phyloP scores from a whole-genome alignment of 495 filamentous ascomycete species.

The Massariosphaeria phaeospora region DNA sequence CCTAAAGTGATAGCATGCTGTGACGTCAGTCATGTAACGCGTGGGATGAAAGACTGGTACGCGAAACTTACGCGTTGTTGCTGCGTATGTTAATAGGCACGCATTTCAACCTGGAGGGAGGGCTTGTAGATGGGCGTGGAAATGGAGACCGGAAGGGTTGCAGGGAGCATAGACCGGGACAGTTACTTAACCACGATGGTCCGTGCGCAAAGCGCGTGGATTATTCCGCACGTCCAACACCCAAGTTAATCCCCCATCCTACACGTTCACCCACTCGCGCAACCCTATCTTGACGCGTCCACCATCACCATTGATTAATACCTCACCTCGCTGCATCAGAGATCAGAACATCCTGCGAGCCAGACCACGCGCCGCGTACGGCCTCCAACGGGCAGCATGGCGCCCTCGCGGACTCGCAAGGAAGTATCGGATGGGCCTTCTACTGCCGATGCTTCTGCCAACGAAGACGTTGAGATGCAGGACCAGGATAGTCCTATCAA shows the following conservation, averaged over 20 bases:
- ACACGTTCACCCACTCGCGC: too few species aligned
- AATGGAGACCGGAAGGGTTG: too few species aligned
- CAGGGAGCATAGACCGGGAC: too few species aligned
- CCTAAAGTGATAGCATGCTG: too few species aligned
- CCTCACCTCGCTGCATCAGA: neutral
- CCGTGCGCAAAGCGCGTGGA: neutral
- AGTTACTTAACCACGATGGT: too few species aligned
- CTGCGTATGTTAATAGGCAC: too few species aligned
- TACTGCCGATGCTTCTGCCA: conserved; percentile 33
- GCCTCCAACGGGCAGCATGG: conserved; percentile 33
- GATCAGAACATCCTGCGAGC: neutral
- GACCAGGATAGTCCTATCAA: conserved; percentile 15
- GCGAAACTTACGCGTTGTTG: too few species aligned
- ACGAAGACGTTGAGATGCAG: conserved; percentile 31
- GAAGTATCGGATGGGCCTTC: conserved; percentile 27
- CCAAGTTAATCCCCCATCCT: neutral
- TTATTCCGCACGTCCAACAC: neutral
- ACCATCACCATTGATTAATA: neutral
- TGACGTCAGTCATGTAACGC: too few species aligned
- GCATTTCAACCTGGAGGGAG: too few species aligned
- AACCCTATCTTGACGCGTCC: conserved; percentile 11
- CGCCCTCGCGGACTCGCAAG: conserved; percentile 31
- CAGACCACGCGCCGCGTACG: conserved; percentile 7
- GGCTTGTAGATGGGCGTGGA: too few species aligned
- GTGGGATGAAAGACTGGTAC: too few species aligned